These are phyloP conservation scores for Trichoderma virens DNA, from an alignment of 495 filamentous ascomycete species.

Conservation along the genomic window DNA sequence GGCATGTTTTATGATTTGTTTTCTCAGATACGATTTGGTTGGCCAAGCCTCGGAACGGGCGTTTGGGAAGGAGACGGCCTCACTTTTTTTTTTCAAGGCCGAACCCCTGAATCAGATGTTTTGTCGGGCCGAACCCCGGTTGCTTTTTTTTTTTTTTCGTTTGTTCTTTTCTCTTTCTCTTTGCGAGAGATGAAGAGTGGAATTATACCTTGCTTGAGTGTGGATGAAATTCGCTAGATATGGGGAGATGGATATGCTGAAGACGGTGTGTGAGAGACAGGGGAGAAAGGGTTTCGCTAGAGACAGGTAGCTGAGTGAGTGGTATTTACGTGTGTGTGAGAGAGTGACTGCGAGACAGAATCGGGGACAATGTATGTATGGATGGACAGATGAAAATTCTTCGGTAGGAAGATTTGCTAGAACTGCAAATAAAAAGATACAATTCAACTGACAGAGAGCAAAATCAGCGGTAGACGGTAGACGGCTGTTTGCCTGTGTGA, in stretches of 20 bases:
- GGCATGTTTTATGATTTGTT: background rate
- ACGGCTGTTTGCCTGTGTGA: background rate
- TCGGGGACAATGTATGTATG: background rate
- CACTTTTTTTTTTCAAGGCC: background rate
- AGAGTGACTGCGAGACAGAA: background rate
- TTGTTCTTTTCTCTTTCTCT: background rate
- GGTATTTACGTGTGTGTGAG: background rate
- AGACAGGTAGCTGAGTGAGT: too few relatives aligned
- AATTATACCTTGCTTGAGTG: background rate
- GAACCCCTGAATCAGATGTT: background rate
- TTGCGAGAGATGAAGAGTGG: background rate
- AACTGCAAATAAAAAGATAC: background rate
- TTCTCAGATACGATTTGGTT: background rate
- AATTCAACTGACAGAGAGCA: background rate
- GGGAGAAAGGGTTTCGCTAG: too few relatives aligned
- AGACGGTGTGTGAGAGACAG: too few relatives aligned
- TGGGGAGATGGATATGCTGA: background rate
- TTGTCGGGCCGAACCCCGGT: background rate
- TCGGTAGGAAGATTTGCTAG: background rate
- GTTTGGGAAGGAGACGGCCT: background rate
- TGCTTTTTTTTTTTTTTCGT: background rate
- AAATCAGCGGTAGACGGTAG: background rate
- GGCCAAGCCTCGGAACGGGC: slow-evolving; percentile 1
- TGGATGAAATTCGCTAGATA: background rate
- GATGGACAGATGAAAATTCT: background rate